Conservation (phyloP, 768 basidiomycete genomes). For the Russula foetens region DNA sequence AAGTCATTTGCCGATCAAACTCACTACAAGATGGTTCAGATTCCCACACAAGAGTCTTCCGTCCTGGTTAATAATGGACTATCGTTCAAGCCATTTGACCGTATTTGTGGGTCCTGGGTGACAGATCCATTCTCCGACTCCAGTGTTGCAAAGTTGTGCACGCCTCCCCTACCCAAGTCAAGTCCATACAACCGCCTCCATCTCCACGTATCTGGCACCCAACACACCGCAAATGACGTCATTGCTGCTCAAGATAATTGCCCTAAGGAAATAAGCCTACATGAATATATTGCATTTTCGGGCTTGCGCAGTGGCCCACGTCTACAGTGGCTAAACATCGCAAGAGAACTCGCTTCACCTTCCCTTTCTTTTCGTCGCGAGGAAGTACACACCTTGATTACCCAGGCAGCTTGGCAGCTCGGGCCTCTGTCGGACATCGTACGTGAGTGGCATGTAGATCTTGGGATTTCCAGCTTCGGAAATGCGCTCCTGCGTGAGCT, state of each 20-base stretch:
- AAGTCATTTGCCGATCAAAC: conserved; percentile 1
- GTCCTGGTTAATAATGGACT: conserved; percentile 12
- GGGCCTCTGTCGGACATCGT: conserved; percentile 24
- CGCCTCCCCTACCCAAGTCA: background rate
- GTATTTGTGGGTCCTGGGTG: background rate
- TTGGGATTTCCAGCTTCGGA: conserved; percentile 31
- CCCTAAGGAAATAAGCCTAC: conserved; percentile 32
- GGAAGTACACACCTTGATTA: conserved; percentile 37
- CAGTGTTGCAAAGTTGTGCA: background rate
- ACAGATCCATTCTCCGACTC: background rate
- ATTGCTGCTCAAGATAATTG: conserved; percentile 36
- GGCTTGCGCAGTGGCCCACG: conserved; percentile 36
- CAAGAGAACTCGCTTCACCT: conserved; percentile 35
- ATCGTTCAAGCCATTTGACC: conserved; percentile 4
- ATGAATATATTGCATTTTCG: conserved; percentile 41
- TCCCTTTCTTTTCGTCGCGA: conserved; percentile 32
- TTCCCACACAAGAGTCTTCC: conserved; percentile 1
- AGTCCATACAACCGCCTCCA: conserved; percentile 2
- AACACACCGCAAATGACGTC: conserved; percentile 33
- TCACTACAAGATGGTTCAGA: background rate
- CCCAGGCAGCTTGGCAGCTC: conserved; percentile 39
- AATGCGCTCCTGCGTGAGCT: conserved; percentile 31
- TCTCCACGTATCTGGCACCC: background rate
- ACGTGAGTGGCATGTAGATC: conserved; percentile 36
- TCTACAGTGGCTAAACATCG: conserved; percentile 46